Conservation (phyloP, 495 filamentous ascomycete species). For the Jackrogersella multiformis region DNA sequence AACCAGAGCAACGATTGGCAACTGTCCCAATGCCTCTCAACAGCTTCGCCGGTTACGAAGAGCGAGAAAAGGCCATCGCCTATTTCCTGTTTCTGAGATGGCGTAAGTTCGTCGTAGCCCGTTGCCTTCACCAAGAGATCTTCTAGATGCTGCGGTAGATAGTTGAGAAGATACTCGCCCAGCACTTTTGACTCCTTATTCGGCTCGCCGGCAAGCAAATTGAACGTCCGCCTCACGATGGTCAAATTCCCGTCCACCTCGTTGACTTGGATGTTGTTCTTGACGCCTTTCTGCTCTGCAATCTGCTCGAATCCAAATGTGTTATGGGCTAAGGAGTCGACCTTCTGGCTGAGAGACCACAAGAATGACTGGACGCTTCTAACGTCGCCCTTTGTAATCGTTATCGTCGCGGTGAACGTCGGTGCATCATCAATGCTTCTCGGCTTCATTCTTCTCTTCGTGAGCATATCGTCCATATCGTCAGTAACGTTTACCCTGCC, state of each 20-base stretch:
- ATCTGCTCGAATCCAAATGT: slow-evolving; percentile 16
- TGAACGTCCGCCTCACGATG: slow-evolving; percentile 38
- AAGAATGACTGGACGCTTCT: slow-evolving; percentile 40
- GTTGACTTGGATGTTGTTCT: slow-evolving; percentile 36
- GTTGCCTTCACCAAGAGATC: slow-evolving; percentile 17
- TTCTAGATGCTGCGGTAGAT: slow-evolving; percentile 29
- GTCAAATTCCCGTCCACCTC: slow-evolving; percentile 34
- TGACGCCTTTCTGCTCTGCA: slow-evolving; percentile 10
- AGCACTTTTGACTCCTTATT: background rate
- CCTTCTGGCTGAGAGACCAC: slow-evolving; percentile 29
- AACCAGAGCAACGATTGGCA: background rate
- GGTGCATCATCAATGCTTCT: slow-evolving; percentile 35
- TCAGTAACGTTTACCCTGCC: slow-evolving; percentile 22
- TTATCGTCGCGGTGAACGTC: slow-evolving; percentile 41
- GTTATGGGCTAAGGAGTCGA: slow-evolving; percentile 19
- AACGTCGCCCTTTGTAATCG: slow-evolving; percentile 37
- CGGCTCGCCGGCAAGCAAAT: slow-evolving; percentile 19
- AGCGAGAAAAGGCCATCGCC: slow-evolving; percentile 36
- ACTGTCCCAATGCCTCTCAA: slow-evolving; percentile 41
- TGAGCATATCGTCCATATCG: slow-evolving; percentile 11
- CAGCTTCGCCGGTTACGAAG: slow-evolving; percentile 29
- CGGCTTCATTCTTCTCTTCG: slow-evolving; percentile 25
- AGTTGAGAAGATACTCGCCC: background rate
- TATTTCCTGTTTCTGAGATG: slow-evolving; percentile 41
- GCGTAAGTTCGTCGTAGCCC: slow-evolving; percentile 35